Conservation (phyloP, 306 rosid genomes). For the Trifolium fragiferum region DNA sequence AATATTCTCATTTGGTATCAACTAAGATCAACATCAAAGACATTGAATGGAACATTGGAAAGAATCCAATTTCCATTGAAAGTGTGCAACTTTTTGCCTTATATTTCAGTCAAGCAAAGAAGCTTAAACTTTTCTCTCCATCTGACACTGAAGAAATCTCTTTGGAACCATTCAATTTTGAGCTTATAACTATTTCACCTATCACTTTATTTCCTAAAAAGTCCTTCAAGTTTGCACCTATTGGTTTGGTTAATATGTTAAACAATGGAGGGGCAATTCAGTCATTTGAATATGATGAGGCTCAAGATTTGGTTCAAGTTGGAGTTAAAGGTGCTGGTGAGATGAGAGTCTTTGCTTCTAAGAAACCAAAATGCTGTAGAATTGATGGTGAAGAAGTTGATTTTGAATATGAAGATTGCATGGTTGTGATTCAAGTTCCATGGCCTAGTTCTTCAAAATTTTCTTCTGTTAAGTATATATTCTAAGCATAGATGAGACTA, state of each 20-base stretch:
- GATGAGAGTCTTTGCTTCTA: constrained; percentile 73
- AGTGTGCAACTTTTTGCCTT: constrained; percentile 60
- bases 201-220: constrained; percentile 52
- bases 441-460: constrained; percentile 69
- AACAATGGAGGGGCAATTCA: constrained; percentile 88
- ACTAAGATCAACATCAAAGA: constrained; percentile 64
- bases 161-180: constrained; percentile 85
- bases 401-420: constrained; percentile 58
- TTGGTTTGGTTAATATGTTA: constrained; percentile 87
- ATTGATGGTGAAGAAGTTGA: constrained; percentile 60
- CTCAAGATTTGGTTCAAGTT: constrained; percentile 44
- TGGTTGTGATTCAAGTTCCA: constrained; percentile 75
- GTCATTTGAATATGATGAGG: constrained; percentile 54
- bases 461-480: constrained; percentile 63
- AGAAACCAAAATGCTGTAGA: constrained; percentile 62
- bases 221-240: constrained; percentile 68
- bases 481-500: constrained; percentile 35
- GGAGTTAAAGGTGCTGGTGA: constrained; percentile 81
- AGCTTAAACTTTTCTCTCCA: constrained; percentile 59
- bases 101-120: constrained; percentile 69
- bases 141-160: constrained; percentile 61
- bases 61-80: constrained; percentile 62
- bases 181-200: constrained; percentile 78
- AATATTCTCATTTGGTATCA: constrained; percentile 64
- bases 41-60: constrained; percentile 80